These are phyloP conservation scores for Vigna trinervia DNA, from an alignment of 306 rosid genomes.

Conservation along the genomic window DNA sequence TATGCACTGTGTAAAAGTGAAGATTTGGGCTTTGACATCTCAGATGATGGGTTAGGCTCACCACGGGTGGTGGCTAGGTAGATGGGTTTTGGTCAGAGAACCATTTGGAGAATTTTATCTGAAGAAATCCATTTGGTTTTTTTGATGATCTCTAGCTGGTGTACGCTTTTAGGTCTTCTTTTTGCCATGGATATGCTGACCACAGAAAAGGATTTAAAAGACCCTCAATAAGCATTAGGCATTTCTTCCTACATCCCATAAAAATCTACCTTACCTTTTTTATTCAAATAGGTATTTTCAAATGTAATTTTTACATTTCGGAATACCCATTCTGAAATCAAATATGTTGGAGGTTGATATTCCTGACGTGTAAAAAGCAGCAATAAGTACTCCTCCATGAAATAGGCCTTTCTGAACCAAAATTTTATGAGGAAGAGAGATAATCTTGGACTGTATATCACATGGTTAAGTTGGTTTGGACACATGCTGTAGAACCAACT, in stretches of 20 bases:
- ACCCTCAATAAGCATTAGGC: background rate
- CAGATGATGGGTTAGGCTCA: constrained; percentile 64
- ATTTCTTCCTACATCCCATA: no score
- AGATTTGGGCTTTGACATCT: constrained; percentile 66
- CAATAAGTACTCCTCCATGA: background rate
- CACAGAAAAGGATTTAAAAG: background rate
- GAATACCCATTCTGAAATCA: no score
- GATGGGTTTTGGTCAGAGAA: background rate
- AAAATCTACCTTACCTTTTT: no score
- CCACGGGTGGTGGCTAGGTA: constrained; percentile 65
- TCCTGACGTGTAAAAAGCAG: no score
- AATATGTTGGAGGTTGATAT: no score
- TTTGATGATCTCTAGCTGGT: background rate
- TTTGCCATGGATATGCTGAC: constrained; percentile 1
- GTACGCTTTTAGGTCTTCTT: background rate
- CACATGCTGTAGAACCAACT: background rate
- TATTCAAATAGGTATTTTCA: no score
- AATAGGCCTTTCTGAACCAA: background rate
- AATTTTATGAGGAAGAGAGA: background rate
- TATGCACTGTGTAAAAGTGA: constrained; percentile 80
- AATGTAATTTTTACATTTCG: no score
- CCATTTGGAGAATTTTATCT: background rate
- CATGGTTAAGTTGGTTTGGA: background rate
- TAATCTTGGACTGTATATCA: background rate
- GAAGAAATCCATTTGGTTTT: background rate